Evolutionary conservation across 257 asterid species (phyloP), one percentile per base, ranked within the genome.

Genomic region (Capsicum rhomboideum): DNA sequence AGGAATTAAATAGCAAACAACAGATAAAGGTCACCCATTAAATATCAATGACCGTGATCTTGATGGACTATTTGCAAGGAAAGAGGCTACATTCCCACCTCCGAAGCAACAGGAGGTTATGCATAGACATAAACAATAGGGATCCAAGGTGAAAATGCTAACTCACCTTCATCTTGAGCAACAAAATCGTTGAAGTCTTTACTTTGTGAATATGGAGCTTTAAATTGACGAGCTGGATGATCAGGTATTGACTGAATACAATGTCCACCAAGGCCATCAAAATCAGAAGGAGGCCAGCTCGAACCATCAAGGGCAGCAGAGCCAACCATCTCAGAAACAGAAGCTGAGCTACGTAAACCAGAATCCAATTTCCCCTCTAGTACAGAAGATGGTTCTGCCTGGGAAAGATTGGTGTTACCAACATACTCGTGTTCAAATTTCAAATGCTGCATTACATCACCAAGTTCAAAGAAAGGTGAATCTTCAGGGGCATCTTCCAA

Each of bases 391-490:
- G 89, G 89, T 55, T 92, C 99, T 44, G 89, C 42, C 86, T 82
- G 84, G 55, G 92, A 78, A 86, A 89, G 69, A 86, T 89, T 89
- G 56, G 86, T 59, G 67, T 28, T 86, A 86, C 86, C 83, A 66
- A 82, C 90, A 88, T 82, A 87, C 50, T 85, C 93, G 13, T 85
- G 88, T 50, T 85, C 86, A 82, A 84, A 85, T 91, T 87, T 93
- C 90, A 95, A 85, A 84, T 95, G 98, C 13, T 98, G 99, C 97
- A 97, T 97, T 80, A 95, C 85, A 72, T 95, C 97, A 82, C 98
- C 98, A 89, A 97, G 87, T 87, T 95, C 95, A 63, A 50, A 81
- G 87, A 97, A 97, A 26, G 94, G 95, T 16, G 91, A 88, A 66
- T 88, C 97, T 79, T 90, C 94, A 54, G 97, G 93, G 83, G 97